Base-by-base conservation (phyloP, 2,329 filamentous ascomycete species). In the Allantophomopsis lycopodina region DNA sequence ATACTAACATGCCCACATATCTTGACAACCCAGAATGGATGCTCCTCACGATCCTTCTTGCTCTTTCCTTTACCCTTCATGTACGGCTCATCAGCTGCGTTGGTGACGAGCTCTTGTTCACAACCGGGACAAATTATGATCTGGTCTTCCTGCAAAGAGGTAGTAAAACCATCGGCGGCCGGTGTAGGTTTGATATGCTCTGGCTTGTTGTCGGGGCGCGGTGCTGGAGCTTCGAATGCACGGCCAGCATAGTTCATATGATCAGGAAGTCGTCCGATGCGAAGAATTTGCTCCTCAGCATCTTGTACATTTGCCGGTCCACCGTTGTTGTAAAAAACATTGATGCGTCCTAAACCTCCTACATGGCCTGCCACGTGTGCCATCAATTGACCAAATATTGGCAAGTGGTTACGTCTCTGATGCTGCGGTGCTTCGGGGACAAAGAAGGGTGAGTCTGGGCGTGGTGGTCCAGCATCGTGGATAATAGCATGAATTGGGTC, bases 11-110 rank as follows among this genome's bases (percentile, higher is more conserved):
- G 91, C 47, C 91, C 91, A 57, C 91, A 98, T 38, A 71, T 71
- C 60, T 88, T 94, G 30, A 91, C 70, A 1, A 91, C 81, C 87
- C 88, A 96, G 45, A 96, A 89, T 51, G 94, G 83, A 54, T 84
- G 79, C 59, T 94, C 87, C 28, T 65, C 55, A 20, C 71, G 65
- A 16, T 69, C 66, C 40, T 69, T 57, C 40, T 42, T 55, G 16
- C 68, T 70, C 6, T 64, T 60, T 15, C 68, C 63, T 50, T 70
- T 76, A 14, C 62, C 59, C 52, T 61, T 63, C 5, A 58, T 55
- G 5, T 54, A 52, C 15, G 46, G 45, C 13, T 46, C 50, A 4
- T 52, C 49, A 15, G 50, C 48, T 7, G 32, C 63, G 12, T 87
- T 83, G 38, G 80, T 76, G 5, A 85, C 82, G 13, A 98, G 64